Conservation (phyloP, 2,329 filamentous ascomycete species). For the Thermoascus crustaceus region DNA sequence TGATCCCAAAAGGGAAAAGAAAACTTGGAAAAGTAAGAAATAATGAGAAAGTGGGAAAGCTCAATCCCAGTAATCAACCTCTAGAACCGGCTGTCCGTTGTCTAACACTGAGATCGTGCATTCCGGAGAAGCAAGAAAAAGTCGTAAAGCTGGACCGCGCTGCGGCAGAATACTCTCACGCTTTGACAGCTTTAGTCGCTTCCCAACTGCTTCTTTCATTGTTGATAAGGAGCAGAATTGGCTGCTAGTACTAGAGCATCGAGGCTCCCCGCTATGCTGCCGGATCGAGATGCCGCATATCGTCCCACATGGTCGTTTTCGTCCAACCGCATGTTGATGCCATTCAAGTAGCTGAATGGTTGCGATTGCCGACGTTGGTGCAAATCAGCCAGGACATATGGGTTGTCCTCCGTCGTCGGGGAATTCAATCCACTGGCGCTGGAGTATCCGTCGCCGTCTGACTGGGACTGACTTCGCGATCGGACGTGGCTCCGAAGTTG, state of each 20-base stretch:
- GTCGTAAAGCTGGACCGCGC: too few relatives aligned
- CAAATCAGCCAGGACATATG: neutral
- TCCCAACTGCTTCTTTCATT: neutral
- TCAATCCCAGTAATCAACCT: neutral
- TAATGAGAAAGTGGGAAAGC: neutral
- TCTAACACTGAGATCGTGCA: too few relatives aligned
- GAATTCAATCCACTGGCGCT: neutral
- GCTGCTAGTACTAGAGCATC: conserved; percentile 1
- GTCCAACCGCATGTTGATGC: neutral
- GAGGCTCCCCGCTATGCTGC: neutral
- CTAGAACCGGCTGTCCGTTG: neutral
- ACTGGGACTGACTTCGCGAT: neutral
- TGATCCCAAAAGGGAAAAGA: neutral
- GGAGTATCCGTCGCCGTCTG: neutral
- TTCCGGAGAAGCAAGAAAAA: too few relatives aligned
- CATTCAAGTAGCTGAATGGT: neutral
- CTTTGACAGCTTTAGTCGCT: too few relatives aligned
- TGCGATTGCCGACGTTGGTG: neutral
- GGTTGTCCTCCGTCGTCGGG: neutral
- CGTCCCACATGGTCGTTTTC: neutral
- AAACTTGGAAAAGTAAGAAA: neutral
- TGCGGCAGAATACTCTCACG: neutral
- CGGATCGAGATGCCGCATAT: neutral
- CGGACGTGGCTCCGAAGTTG: neutral
- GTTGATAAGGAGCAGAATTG: neutral